These are phyloP conservation scores for Penicillium vulpinum DNA, from an alignment of 2,329 filamentous ascomycete species.

Conservation along the genomic window DNA sequence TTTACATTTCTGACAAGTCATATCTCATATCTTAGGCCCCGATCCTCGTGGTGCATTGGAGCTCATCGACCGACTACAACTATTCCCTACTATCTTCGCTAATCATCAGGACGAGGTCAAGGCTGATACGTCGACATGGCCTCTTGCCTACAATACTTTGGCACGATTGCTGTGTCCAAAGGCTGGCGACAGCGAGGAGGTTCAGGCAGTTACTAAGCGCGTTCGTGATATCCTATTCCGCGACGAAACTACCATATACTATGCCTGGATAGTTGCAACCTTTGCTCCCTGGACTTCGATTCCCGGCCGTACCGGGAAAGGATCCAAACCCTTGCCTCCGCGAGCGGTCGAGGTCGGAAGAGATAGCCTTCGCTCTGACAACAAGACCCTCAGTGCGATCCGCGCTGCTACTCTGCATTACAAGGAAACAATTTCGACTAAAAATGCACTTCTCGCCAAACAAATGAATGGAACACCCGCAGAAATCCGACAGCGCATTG, in stretches of 20 bases:
- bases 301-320: conserved; percentile 38
- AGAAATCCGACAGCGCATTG: conserved; percentile 40
- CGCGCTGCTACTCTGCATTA: conserved; percentile 64
- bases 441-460: conserved; percentile 41
- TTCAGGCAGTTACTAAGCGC: conserved; percentile 39
- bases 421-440: conserved; percentile 62
- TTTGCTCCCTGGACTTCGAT: conserved; percentile 70
- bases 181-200: conserved; percentile 46
- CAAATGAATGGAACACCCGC: conserved; percentile 30
- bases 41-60: conserved; percentile 41
- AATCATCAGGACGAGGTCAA: conserved; percentile 49
- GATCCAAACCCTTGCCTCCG: conserved; percentile 54
- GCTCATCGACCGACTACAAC: conserved; percentile 40
- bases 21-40: conserved; percentile 28
- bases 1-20: conserved; percentile 3
- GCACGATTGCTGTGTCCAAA: conserved; percentile 46
- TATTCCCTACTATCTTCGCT: conserved; percentile 45
- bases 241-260: conserved; percentile 65
- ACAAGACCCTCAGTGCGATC: conserved; percentile 70
- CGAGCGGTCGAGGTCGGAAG: conserved; percentile 65
- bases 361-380: conserved; percentile 77
- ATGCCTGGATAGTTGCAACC: conserved; percentile 74
- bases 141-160: conserved; percentile 64
- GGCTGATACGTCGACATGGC: conserved; percentile 64
- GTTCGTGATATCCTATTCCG: conserved; percentile 57